Base-by-base conservation (phyloP, 805 yeast species). In the Teunomyces funiuensis region DNA sequence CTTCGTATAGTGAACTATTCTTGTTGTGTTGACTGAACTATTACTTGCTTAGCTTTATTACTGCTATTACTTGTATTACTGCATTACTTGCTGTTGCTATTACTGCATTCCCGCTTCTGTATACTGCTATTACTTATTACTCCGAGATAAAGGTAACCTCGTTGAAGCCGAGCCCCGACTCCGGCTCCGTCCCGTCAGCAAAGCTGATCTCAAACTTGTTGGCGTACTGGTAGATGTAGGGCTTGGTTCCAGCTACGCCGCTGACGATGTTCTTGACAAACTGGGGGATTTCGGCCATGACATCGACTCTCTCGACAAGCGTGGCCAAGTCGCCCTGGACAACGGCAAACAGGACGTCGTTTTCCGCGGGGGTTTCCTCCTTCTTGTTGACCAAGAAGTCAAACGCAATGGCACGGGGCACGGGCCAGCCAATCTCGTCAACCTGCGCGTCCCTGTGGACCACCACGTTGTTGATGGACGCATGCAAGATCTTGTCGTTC, bases 221-320 rank as follows among this genome's bases (percentile, higher is more conserved):
- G 61, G 84, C 78, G 69, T 80, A 93, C 70, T 93, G 98, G 67
- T 90, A 93, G 56, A 93, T 91, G 70, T 79, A 91, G n/a, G 99
- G 99, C 61, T 85, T 87, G 19, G 98, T 83, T 38, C 98, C 99
- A 11, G 93, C 93, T 41, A 91, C 95, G 44, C 96, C 96, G 47
- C 90, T 81, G 34, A 88, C 98, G 44, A 93, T 85, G 54, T 83
- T 85, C 69, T 91, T 93, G 52, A 93, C 95, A 65, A 93, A 89
- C 49, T 80, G 83, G 19, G 99, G 99, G 44, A 93, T 83, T 68
- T 93, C 98, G 39, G 89, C 87, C 97, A 93, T 89, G 45, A 93
- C 98, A 66, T 93, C 99, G 44, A 93, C 90, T 60, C 98, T 82
- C 69, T 88, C 97, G 39, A 88, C 80, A 46, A 87, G 66, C 34